These are phyloP conservation scores for Aureoboletus auriporus DNA, from an alignment of 768 basidiomycete genomes.

Conservation along the genomic window DNA sequence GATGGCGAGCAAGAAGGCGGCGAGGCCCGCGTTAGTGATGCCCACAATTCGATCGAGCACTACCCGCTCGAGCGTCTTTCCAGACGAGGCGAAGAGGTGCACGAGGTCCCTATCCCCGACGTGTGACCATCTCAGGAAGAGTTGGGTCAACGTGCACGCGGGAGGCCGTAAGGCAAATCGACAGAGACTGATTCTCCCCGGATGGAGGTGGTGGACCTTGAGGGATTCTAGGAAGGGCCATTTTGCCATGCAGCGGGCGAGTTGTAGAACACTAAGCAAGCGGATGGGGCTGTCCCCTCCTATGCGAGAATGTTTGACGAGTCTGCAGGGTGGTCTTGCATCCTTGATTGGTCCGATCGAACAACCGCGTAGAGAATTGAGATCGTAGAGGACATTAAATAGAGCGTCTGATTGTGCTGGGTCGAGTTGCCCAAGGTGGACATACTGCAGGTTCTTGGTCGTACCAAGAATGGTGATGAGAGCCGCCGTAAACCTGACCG, in stretches of 20 bases:
- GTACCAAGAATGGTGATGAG: slow-evolving; percentile 16
- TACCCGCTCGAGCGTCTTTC: slow-evolving; percentile 15
- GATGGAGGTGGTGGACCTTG: slow-evolving; percentile 14
- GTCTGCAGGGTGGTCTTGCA: neutral
- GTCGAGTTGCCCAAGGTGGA: slow-evolving; percentile 16
- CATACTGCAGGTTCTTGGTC: slow-evolving; percentile 11
- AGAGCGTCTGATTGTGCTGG: slow-evolving; percentile 9
- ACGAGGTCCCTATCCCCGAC: slow-evolving; percentile 18
- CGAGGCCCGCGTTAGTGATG: slow-evolving; percentile 17
- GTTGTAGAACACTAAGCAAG: slow-evolving; percentile 12
- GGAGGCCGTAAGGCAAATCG: slow-evolving; percentile 14
- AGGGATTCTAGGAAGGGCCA: slow-evolving; percentile 16
- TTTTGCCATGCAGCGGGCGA: slow-evolving; percentile 14
- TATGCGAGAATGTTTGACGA: neutral
- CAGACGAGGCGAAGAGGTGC: slow-evolving; percentile 11
- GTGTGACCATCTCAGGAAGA: slow-evolving; percentile 11
- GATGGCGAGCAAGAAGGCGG: slow-evolving; percentile 9
- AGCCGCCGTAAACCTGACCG: slow-evolving; percentile 12
- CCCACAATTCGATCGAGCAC: slow-evolving; percentile 14
- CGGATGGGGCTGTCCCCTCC: neutral
- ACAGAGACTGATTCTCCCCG: slow-evolving; percentile 7
- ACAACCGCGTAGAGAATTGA: slow-evolving; percentile 8
- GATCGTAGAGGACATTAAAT: slow-evolving; percentile 4
- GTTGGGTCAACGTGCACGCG: slow-evolving; percentile 15
- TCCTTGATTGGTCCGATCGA: slow-evolving; percentile 11